phyloP scores from a whole-genome alignment of 1,284 basidiomycete genomes.

The Malassezia furfur region DNA sequence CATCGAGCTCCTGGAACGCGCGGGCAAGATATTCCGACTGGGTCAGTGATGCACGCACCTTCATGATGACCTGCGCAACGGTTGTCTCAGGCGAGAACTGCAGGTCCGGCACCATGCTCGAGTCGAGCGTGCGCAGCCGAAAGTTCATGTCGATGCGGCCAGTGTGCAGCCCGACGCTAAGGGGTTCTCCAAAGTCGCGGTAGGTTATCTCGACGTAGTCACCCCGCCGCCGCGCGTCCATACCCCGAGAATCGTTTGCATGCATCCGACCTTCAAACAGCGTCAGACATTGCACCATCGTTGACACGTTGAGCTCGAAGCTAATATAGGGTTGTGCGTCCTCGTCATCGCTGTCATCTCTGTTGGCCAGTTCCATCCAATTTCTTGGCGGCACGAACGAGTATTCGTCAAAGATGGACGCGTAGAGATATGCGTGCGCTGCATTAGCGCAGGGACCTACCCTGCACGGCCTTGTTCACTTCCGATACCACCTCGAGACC shows the following conservation, averaged over 20 bases:
- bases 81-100: background rate
- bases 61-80: constrained; percentile 14
- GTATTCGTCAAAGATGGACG: constrained; percentile 15
- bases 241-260: background rate
- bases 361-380: background rate
- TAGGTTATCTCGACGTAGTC: constrained; percentile 7
- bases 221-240: background rate
- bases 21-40: constrained; percentile 6
- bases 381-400: constrained; percentile 8
- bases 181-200: constrained; percentile 8
- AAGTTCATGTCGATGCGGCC: constrained; percentile 1
- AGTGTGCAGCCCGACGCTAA: constrained; percentile 2
- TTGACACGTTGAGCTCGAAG: constrained; percentile 2
- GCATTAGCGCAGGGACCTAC: background rate
- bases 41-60: background rate
- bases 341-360: constrained; percentile 5
- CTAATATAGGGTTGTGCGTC: constrained; percentile 9
- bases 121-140: constrained; percentile 14
- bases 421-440: constrained; percentile 17
- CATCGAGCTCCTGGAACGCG: constrained; percentile 7
- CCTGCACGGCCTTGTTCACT: constrained; percentile 5
- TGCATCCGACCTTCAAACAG: constrained; percentile 2
- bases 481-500: constrained; percentile 14
- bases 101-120: background rate
- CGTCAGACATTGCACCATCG: background rate